A percentile compares a stretch with the other conserved stretches of the same genome.
Evolutionary conservation across 345 rosid species (phyloP).

Genomic region (Linum trigynum): DNA sequence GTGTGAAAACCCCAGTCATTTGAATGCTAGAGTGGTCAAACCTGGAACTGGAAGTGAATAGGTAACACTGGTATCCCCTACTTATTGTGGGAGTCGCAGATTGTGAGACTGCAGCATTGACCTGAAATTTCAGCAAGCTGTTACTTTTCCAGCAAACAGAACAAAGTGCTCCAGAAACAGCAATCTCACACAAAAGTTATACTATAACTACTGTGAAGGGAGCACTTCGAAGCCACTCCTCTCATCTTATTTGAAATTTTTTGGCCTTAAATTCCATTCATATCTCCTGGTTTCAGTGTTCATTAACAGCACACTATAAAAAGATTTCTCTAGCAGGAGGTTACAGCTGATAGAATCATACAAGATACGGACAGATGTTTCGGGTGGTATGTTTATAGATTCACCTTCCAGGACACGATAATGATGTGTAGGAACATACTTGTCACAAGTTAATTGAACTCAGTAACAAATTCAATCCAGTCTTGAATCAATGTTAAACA

Average conservation of each 20-base stretch:
- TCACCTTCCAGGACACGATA: too few relatives aligned
- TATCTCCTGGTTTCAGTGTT: too few relatives aligned
- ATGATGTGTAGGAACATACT: too few relatives aligned
- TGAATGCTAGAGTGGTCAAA: conserved; percentile 12
- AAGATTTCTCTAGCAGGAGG: background rate
- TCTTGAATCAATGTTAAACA: conserved; percentile 1
- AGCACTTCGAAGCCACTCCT: conserved; percentile 2
- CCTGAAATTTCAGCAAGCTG: background rate
- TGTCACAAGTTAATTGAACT: too few relatives aligned
- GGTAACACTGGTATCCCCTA: conserved; percentile 3
- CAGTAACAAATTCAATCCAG: background rate
- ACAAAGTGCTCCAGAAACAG: too few relatives aligned
- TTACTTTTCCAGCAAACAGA: background rate
- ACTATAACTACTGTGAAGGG: too few relatives aligned
- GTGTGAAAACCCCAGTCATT: background rate
- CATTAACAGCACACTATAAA: conserved; percentile 4
- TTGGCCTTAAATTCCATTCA: too few relatives aligned
- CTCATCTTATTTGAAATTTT: too few relatives aligned
- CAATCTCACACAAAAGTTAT: too few relatives aligned
- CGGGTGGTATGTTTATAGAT: too few relatives aligned
- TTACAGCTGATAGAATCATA: too few relatives aligned
- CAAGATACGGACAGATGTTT: too few relatives aligned
- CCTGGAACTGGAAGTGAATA: conserved; percentile 54
- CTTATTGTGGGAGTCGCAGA: conserved; percentile 3
- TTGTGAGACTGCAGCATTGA: background rate